Base-by-base conservation (phyloP, 139 green algal species). In the Mychonastes homosphaera region DNA sequence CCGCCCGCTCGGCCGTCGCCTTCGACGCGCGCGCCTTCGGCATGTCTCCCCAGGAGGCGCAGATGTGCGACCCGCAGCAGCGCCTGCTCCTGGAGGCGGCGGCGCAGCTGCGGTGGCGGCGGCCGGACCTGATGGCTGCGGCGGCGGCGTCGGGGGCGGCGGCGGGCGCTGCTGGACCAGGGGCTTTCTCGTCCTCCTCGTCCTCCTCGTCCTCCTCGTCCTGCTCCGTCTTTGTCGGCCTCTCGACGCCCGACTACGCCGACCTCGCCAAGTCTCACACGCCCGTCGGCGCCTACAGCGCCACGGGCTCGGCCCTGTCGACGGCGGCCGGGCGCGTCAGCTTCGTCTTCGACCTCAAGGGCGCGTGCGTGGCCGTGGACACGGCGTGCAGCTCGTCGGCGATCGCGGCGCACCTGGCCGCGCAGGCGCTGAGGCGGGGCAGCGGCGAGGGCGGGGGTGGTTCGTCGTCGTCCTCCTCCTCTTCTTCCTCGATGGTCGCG, bases 1-100 rank as follows among this genome's bases (percentile, higher is more conserved):
- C 46, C 5, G 64, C n/a, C n/a, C n/a, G n/a, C n/a, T n/a, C n/a
- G n/a, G n/a, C n/a, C 75, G 36, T 33, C 53, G 15, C 26, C 3
- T 94, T 93, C 63, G 88, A 95, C 53, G 53, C 62, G 3, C 54
- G 48, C 4, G 65, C 75, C 0, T 86, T 94, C 53, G 73, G 74
- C 38, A 58, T 95, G 10, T 79, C 71, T 8, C 50, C 48, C 1
- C 58, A 63, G 6, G 88, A 96, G 58, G 84, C 84, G 0, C 23
- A 60, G 15, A 75, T 89, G 51, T 79, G 92, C 58, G 86, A 95
- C 69, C 86, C 86, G 1, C 86, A 95, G 70, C 87, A 95, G 69
- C 71, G 87, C 18, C 61, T 94, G 59, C 71, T 95, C 41, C 50
- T 95, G 44, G 78, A 93, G 71, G 58, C 76, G 24, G 46, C 55